Base-by-base conservation (phyloP, 495 filamentous ascomycete species). In the Penicillium waksmanii region DNA sequence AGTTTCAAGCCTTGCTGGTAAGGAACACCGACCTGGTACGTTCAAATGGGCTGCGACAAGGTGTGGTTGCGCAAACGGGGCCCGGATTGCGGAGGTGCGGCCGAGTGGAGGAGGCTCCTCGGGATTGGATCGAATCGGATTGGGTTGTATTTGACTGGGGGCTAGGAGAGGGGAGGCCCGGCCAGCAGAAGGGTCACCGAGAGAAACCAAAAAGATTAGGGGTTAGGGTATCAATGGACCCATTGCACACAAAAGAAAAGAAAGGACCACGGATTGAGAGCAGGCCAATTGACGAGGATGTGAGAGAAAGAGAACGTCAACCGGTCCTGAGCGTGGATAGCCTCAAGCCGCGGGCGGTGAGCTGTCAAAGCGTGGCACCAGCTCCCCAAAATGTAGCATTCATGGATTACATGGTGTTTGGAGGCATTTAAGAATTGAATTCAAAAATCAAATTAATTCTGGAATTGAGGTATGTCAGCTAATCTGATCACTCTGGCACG, bases 201-300 rank as follows among this genome's bases (percentile, higher is more conserved):
- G 17, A 18, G 6, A n/a, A 13, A 7, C 6, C 2, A 7, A 9
- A 31, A n/a, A 7, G 3, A 31, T 8, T 31, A 7, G 17, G 40
- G 53, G 56, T 60, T 43, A 66, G 5, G 42, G 42, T 17, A 55
- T 8, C 48, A 31, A 57, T 51, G 31, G 8, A 55, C 57, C 60
- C 64, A 66, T 66, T 60, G 64, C 60, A 60, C 44, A 60, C 47
- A 12, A 34, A 17, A 19, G 25, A 43, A 54, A 51, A 27, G 23
- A 53, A 2, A 44, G 15, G 17, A 12, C 42, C 13, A n/a, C 7
- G 15, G n/a, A n/a, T 19, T 17, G 8, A 9, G n/a, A n/a, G n/a
- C 7, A 43, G 47, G 40, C 57, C 62, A 64, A 64, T 64, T 55
- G 61, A 51, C 23, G 51, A 56, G 4, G 44, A 6, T 44, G 42